phyloP scores from a whole-genome alignment of 305 asterid genomes.

The Stenogyne calaminthoides region DNA sequence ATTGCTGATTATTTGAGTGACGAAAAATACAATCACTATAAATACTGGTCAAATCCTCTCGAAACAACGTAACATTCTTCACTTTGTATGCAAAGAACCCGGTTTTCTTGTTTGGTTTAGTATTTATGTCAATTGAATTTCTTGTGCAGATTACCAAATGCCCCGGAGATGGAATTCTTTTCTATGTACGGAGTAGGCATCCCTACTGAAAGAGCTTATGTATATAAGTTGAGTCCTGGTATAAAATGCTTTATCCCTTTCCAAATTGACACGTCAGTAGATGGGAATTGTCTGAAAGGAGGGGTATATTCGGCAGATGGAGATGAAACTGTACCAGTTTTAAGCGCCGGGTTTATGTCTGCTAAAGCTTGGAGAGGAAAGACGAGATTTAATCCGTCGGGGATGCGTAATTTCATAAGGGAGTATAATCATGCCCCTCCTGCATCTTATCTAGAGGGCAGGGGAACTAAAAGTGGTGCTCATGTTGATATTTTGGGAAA shows the following conservation, averaged over 20 bases:
- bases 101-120: background rate
- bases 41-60: conserved; percentile 86
- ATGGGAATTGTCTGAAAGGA: conserved; percentile 64
- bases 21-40: conserved; percentile 58
- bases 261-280: conserved; percentile 75
- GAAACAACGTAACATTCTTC: conserved; percentile 68
- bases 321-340: conserved; percentile 81
- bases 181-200: conserved; percentile 90
- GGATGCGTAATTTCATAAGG: conserved; percentile 60
- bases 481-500: conserved; percentile 93
- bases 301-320: conserved; percentile 82
- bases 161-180: conserved; percentile 82
- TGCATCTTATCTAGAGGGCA: conserved; percentile 69
- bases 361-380: conserved; percentile 87
- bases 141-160: conserved; percentile 69
- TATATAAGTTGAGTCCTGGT: conserved; percentile 64
- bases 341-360: conserved; percentile 83
- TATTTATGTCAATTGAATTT: conserved; percentile 6
- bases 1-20: conserved; percentile 69
- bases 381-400: conserved; percentile 85
- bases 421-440: conserved; percentile 85
- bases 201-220: conserved; percentile 80
- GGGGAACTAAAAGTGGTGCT: conserved; percentile 92
- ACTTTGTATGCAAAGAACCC: background rate
- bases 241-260: conserved; percentile 83